Evolutionary conservation across 2,329 filamentous ascomycete species (phyloP).

Genomic region (Epichloe festucae): DNA sequence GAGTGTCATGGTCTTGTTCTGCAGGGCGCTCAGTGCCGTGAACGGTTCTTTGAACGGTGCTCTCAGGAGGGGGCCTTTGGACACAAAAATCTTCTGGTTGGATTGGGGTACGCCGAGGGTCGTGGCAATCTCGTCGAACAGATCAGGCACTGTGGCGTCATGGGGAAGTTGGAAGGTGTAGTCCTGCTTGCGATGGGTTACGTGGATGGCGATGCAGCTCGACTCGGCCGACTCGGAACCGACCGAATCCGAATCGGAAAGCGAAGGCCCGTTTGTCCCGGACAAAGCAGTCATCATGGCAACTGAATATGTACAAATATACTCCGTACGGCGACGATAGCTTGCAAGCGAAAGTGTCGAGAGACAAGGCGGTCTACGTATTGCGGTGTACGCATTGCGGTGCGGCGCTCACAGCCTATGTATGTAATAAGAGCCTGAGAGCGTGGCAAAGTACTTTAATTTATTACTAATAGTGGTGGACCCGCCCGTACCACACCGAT

Average conservation of each 20-base stretch:
- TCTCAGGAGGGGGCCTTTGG: conserved; percentile 52
- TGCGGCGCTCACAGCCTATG: not conserved
- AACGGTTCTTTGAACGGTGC: conserved; percentile 47
- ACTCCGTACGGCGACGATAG: not conserved
- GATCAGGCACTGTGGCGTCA: conserved; percentile 39
- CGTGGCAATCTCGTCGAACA: conserved; percentile 44
- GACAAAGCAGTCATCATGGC: not conserved
- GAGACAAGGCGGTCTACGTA: no score
- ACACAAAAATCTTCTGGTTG: conserved; percentile 57
- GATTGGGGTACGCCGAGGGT: conserved; percentile 43
- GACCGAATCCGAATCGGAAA: not conserved
- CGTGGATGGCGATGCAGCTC: conserved; percentile 27
- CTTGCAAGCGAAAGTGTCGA: not conserved
- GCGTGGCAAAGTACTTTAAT: no score
- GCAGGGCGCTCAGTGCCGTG: conserved; percentile 34
- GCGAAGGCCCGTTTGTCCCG: not conserved
- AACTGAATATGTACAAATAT: not conserved
- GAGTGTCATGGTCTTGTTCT: conserved; percentile 48
- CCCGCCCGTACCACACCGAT: not conserved
- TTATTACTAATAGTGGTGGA: no score
- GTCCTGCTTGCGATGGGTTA: conserved; percentile 33
- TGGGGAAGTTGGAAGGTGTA: conserved; percentile 31
- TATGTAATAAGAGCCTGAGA: no score
- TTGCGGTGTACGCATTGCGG: no score
- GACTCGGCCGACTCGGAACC: conserved; percentile 10